phyloP scores from a whole-genome alignment of 768 basidiomycete species.

The Rhodocollybia butyracea region DNA sequence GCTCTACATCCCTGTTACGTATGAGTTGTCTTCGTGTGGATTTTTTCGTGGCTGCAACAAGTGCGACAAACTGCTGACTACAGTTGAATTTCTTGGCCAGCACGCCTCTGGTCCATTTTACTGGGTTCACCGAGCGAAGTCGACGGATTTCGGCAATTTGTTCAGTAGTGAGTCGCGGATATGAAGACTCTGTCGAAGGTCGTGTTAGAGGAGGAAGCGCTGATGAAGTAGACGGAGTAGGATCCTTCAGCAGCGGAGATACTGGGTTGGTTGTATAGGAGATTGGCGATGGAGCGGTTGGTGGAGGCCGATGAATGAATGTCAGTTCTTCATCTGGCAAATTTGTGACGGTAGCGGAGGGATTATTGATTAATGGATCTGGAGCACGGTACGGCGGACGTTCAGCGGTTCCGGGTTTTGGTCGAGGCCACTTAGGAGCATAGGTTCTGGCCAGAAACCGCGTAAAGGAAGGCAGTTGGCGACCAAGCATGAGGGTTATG shows the following conservation, averaged over 20 bases:
- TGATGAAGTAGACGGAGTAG: slow-evolving; percentile 20
- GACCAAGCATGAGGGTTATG: not conserved
- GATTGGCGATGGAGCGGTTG: slow-evolving; percentile 67
- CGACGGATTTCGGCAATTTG: slow-evolving; percentile 53
- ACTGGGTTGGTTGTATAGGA: slow-evolving; percentile 68
- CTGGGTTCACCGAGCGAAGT: slow-evolving; percentile 57
- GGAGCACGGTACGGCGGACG: slow-evolving; percentile 54
- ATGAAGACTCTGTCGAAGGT: slow-evolving; percentile 30
- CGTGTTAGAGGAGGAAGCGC: slow-evolving; percentile 49
- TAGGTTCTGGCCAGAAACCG: slow-evolving; percentile 34
- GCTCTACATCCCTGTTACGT: slow-evolving; percentile 41
- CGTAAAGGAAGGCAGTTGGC: slow-evolving; percentile 14
- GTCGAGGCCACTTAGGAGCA: slow-evolving; percentile 45
- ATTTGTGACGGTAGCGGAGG: slow-evolving; percentile 46
- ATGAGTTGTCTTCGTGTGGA: slow-evolving; percentile 41
- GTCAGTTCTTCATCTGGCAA: slow-evolving; percentile 58
- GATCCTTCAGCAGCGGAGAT: slow-evolving; percentile 63
- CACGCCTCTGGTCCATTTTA: slow-evolving; percentile 53
- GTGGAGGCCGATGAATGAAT: slow-evolving; percentile 85
- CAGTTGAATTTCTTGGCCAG: slow-evolving; percentile 79
- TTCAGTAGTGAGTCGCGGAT: slow-evolving; percentile 46
- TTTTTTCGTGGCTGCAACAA: slow-evolving; percentile 60
- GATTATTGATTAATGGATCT: slow-evolving; percentile 54
- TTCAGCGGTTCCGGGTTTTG: slow-evolving; percentile 49
- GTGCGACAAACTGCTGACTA: slow-evolving; percentile 62